Conservation (phyloP, 768 basidiomycete genomes). For the Tricholoma matsutake region DNA sequence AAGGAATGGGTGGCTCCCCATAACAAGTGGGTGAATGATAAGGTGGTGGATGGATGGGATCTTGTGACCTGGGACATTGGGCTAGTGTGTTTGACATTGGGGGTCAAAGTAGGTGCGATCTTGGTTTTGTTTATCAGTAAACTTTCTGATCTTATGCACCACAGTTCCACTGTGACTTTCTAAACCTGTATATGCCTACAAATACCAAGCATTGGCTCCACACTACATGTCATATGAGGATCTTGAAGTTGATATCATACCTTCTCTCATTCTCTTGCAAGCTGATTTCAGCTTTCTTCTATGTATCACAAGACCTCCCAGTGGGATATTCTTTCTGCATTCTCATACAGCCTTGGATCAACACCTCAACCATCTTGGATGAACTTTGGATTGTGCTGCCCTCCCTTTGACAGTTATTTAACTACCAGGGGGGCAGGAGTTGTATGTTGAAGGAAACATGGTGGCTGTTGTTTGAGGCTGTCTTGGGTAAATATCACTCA, state of each 20-base stretch:
- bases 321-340: conserved; percentile 47
- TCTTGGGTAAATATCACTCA: conserved; percentile 30
- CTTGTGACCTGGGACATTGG: conserved; percentile 56
- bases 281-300: neutral
- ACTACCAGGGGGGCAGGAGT: conserved; percentile 44
- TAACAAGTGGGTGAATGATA: neutral
- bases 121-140: neutral
- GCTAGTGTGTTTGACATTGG: conserved; percentile 54
- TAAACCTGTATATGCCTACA: conserved; percentile 48
- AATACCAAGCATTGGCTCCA: conserved; percentile 50
- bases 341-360: conserved; percentile 48
- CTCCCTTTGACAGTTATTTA: conserved; percentile 40
- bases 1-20: too few species aligned
- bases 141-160: neutral
- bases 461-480: conserved; percentile 43
- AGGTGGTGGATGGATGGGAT: conserved; percentile 24
- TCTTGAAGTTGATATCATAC: conserved; percentile 46
- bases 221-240: conserved; percentile 42
- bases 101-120: conserved; percentile 48
- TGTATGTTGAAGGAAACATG: conserved; percentile 45
- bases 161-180: conserved; percentile 63
- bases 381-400: conserved; percentile 59
- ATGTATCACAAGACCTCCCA: conserved; percentile 57
- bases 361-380: conserved; percentile 53
- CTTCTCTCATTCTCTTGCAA: neutral